Conservation (phyloP, 345 rosid genomes). For the Noccaea bulbosa region DNA sequence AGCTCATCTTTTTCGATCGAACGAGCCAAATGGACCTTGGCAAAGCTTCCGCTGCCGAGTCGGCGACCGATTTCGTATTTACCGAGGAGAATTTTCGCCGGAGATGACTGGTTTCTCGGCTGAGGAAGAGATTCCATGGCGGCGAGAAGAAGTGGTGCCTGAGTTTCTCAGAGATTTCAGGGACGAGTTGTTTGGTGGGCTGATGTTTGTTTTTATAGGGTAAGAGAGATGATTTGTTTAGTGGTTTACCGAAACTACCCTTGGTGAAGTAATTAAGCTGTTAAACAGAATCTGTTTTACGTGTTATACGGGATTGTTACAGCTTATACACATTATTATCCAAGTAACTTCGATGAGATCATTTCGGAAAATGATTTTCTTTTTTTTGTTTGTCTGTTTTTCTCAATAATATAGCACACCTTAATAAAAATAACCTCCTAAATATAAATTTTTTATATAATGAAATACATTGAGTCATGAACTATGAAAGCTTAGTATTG, state of each 20-base stretch:
- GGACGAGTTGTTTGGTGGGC: conserved; percentile 29
- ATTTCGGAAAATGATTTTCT: neutral
- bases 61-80: conserved; percentile 67
- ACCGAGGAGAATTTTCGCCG: conserved; percentile 55
- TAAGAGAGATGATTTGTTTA: neutral
- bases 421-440: neutral
- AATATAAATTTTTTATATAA: neutral
- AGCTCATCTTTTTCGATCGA: conserved; percentile 45
- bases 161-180: conserved; percentile 37
- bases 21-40: conserved; percentile 67
- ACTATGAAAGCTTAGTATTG: neutral
- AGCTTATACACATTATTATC: neutral
- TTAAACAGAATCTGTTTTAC: neutral
- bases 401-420: neutral
- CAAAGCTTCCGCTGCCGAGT: conserved; percentile 83
- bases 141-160: conserved; percentile 33
- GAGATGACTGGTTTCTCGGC: conserved; percentile 25
- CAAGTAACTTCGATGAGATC: neutral
- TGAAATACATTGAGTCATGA: neutral
- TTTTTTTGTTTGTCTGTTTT: neutral
- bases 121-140: conserved; percentile 41
- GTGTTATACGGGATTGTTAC: neutral
- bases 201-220: conserved; percentile 30
- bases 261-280: conserved; percentile 5
- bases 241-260: conserved; percentile 29